Percentiles rank a stretch among this genome's conserved stretches.
phyloP scores from a whole-genome alignment of 352 stramenopile genomes.

The Globisporangium iwayamae region DNA sequence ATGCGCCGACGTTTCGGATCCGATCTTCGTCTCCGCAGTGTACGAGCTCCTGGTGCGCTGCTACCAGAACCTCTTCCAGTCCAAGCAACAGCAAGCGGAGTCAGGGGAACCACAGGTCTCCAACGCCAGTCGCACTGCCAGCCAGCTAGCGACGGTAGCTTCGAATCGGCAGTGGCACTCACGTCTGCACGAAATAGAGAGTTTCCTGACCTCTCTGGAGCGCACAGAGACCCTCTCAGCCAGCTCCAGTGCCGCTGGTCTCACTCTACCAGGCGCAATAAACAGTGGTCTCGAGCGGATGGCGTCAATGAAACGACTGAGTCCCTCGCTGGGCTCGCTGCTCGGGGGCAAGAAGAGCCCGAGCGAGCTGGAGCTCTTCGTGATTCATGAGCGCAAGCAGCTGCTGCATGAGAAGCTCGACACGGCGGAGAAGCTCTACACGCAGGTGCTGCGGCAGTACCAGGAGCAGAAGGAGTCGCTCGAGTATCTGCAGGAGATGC shows the following conservation, averaged over 20 bases:
- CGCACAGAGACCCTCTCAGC: not conserved
- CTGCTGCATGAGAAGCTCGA: conserved; percentile 61
- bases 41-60: conserved; percentile 52
- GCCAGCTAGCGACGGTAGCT: not conserved
- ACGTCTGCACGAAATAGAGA: conserved; percentile 47
- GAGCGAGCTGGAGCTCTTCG: conserved; percentile 26
- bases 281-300: conserved; percentile 8
- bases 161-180: conserved; percentile 31
- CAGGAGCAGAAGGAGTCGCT: conserved; percentile 60
- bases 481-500: conserved; percentile 56
- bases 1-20: conserved; percentile 39
- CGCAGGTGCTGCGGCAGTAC: conserved; percentile 64
- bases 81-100: conserved; percentile 12
- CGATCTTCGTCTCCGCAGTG: conserved; percentile 43
- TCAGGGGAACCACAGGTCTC: not conserved
- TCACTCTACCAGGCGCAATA: not conserved
- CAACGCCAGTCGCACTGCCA: not conserved
- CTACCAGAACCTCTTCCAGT: conserved; percentile 58
- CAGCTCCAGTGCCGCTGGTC: not conserved
- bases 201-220: conserved; percentile 40
- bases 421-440: conserved; percentile 66
- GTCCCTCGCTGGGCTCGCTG: conserved; percentile 14
- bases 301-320: not conserved
- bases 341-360: conserved; percentile 18
- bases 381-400: conserved; percentile 37